A percentile compares a stretch with the other conserved stretches of the same genome.
Conservation (phyloP, 1,284 basidiomycete species). For the Ustilago curta region DNA sequence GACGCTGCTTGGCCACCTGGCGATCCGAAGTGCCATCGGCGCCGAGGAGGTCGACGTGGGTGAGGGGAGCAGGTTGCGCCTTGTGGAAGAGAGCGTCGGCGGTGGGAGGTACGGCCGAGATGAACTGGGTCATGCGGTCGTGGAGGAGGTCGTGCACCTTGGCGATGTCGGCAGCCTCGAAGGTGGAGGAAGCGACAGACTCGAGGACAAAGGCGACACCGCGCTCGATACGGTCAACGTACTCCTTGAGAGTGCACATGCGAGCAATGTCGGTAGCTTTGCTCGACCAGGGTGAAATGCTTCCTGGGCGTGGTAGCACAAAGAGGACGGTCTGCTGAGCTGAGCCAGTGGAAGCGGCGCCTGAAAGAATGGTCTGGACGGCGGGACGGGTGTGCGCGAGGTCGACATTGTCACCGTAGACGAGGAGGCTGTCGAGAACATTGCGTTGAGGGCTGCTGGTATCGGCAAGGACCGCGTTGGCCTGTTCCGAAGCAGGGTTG, state of each 20-base stretch:
- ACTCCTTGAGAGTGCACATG: constrained; percentile 81
- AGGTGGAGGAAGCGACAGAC: constrained; percentile 70
- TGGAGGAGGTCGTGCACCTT: constrained; percentile 54
- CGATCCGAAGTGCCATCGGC: constrained; percentile 56
- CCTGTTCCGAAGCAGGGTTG: constrained; percentile 73
- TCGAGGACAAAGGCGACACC: constrained; percentile 81
- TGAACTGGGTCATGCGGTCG: constrained; percentile 94
- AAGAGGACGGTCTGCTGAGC: constrained; percentile 70
- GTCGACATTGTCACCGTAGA: constrained; percentile 84
- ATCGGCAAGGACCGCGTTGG: constrained; percentile 74
- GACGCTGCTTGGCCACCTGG: constrained; percentile 65
- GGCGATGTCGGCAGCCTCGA: constrained; percentile 43
- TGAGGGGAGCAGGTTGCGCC: constrained; percentile 77
- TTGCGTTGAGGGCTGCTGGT: constrained; percentile 72
- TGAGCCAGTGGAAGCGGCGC: constrained; percentile 37
- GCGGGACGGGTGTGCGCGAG: constrained; percentile 72
- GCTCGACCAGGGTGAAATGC: constrained; percentile 94
- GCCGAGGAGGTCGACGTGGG: constrained; percentile 75
- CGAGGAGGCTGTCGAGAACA: constrained; percentile 81
- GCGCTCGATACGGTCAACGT: constrained; percentile 85
- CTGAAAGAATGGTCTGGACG: constrained; percentile 68
- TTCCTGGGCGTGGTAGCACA: constrained; percentile 63
- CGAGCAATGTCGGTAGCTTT: constrained; percentile 90
- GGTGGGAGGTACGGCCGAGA: constrained; percentile 73
- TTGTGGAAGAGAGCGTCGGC: constrained; percentile 79